phyloP scores from a whole-genome alignment of 1,284 basidiomycete species.

The Leccinum idahoense region DNA sequence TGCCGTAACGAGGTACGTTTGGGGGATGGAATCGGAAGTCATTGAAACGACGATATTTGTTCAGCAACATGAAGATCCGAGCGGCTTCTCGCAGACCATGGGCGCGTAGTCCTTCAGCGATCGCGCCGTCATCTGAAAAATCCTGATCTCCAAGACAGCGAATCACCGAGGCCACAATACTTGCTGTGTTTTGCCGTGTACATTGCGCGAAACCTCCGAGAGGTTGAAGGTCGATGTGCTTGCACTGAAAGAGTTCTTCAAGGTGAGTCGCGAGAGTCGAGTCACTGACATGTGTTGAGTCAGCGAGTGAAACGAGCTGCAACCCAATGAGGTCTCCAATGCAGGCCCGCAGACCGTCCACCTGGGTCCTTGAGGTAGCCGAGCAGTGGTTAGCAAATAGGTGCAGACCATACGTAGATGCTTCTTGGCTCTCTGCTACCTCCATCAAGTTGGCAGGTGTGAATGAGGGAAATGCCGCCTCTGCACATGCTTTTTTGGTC shows the following conservation, averaged over 20 bases:
- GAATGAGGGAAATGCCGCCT: slow-evolving; percentile 57
- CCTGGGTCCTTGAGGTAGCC: slow-evolving; percentile 45
- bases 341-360: slow-evolving; percentile 57
- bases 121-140: slow-evolving; percentile 39
- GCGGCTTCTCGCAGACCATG: slow-evolving; percentile 31
- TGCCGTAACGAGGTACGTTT: slow-evolving; percentile 54
- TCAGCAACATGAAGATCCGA: slow-evolving; percentile 45
- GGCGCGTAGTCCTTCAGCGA: slow-evolving; percentile 40
- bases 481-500: slow-evolving; percentile 55
- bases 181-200: slow-evolving; percentile 46
- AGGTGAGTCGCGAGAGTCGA: slow-evolving; percentile 25
- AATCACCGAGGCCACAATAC: slow-evolving; percentile 52
- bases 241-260: slow-evolving; percentile 34
- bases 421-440: slow-evolving; percentile 24
- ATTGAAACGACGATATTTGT: slow-evolving; percentile 42
- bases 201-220: slow-evolving; percentile 34
- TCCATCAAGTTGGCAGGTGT: slow-evolving; percentile 56
- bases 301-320: slow-evolving; percentile 47
- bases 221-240: slow-evolving; percentile 29
- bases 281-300: slow-evolving; percentile 23
- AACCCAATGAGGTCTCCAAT: slow-evolving; percentile 71
- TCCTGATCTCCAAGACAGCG: slow-evolving; percentile 61
- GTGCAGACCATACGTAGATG: slow-evolving; percentile 36
- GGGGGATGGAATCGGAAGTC: slow-evolving; percentile 53
- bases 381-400: slow-evolving; percentile 63